These are phyloP conservation scores for Aspergillus melleus DNA, from an alignment of 2,329 filamentous ascomycete genomes.

Conservation along the genomic window DNA sequence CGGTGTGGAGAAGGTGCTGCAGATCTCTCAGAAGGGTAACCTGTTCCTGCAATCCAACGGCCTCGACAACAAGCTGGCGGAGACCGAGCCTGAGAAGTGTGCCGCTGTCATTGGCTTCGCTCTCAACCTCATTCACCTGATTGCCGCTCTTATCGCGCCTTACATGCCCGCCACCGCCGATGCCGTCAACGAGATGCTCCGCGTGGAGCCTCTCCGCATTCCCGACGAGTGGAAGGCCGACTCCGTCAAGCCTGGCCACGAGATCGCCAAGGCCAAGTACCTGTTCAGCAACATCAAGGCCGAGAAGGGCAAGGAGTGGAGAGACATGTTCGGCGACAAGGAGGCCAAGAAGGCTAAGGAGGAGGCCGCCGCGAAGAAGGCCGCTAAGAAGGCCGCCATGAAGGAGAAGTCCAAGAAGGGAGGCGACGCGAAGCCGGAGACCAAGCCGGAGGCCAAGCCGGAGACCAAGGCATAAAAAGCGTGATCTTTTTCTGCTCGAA, in stretches of 20 bases:
- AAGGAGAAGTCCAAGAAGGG: constrained; percentile 11
- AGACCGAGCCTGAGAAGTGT: constrained; percentile 59
- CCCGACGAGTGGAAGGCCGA: constrained; percentile 66
- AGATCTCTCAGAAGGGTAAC: constrained; percentile 61
- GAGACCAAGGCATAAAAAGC: neutral
- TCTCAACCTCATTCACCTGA: constrained; percentile 78
- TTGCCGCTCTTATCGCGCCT: constrained; percentile 75
- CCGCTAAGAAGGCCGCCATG: constrained; percentile 42
- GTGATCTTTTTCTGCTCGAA: neutral
- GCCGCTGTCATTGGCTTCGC: constrained; percentile 72
- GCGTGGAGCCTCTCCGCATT: constrained; percentile 59
- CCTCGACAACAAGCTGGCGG: constrained; percentile 62
- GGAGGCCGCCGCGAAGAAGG: constrained; percentile 39
- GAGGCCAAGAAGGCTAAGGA: constrained; percentile 68
- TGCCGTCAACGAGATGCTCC: constrained; percentile 76
- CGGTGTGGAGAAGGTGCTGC: constrained; percentile 55
- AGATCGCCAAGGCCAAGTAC: constrained; percentile 76
- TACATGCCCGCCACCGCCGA: constrained; percentile 81
- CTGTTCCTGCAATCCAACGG: constrained; percentile 60
- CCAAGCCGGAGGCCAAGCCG: neutral
- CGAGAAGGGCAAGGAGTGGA: constrained; percentile 82
- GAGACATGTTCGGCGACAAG: constrained; percentile 68
- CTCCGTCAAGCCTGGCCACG: constrained; percentile 69
- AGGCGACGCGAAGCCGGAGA: constrained; percentile 6
- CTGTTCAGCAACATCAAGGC: constrained; percentile 81